These are phyloP conservation scores for Artemisia annua DNA, from an alignment of 129 eudicot species.

Conservation along the genomic window DNA sequence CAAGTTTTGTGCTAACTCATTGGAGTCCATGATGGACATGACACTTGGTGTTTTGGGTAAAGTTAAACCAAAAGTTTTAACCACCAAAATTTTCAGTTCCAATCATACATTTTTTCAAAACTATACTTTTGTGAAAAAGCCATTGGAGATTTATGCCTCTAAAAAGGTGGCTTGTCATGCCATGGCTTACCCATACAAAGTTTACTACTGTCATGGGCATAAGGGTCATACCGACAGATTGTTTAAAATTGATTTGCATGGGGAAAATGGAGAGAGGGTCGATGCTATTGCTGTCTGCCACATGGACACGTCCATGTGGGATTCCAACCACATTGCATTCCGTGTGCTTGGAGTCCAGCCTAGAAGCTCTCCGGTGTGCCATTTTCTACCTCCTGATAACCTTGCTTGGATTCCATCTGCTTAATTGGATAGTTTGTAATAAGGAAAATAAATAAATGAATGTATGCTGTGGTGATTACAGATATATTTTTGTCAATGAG, in stretches of 20 bases:
- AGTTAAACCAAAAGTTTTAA: conserved; percentile 25
- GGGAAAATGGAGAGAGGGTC: conserved; percentile 22
- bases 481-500: too few species aligned
- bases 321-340: conserved; percentile 26
- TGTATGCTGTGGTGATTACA: too few species aligned
- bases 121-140: conserved; percentile 35
- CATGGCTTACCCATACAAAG: conserved; percentile 41
- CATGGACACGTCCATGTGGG: conserved; percentile 40
- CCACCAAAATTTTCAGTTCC: conserved; percentile 29
- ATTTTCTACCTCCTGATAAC: conserved; percentile 36
- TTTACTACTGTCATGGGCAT: not conserved
- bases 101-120: conserved; percentile 22
- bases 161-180: conserved; percentile 39
- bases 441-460: too few species aligned
- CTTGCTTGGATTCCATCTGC: conserved; percentile 28
- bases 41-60: conserved; percentile 31
- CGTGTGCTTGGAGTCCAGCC: conserved; percentile 36
- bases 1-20: conserved; percentile 38
- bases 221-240: too few species aligned
- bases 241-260: too few species aligned
- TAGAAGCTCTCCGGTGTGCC: conserved; percentile 39
- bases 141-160: conserved; percentile 24
- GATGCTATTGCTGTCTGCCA: conserved; percentile 42
- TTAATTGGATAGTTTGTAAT: not conserved
- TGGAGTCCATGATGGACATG: conserved; percentile 40